A percentile compares a stretch with the other conserved stretches of the same genome.
Conservation (phyloP, 2,329 filamentous ascomycete species). For the Cercospora zeina region DNA sequence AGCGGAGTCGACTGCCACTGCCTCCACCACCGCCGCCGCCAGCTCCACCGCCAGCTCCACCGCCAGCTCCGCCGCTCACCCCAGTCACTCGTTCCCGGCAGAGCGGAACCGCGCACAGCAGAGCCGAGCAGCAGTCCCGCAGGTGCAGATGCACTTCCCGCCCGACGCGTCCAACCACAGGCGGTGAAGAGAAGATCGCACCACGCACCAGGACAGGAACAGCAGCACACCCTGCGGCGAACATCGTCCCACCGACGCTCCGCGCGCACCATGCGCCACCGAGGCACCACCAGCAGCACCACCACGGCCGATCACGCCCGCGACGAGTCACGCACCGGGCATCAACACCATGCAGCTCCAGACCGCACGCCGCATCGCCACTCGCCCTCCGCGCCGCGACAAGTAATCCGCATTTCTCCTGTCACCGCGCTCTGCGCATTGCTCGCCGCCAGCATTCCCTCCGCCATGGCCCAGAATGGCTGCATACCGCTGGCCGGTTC, state of each 20-base stretch:
- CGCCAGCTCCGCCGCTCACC: background rate
- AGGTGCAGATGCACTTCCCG: slow-evolving; percentile 12
- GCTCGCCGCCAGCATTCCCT: slow-evolving; percentile 31
- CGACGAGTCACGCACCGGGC: slow-evolving; percentile 22
- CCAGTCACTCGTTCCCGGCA: slow-evolving; percentile 15
- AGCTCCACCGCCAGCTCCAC: no score
- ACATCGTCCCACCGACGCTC: slow-evolving; percentile 4
- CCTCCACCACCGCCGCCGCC: background rate
- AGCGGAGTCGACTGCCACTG: background rate
- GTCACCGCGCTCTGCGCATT: slow-evolving; percentile 29
- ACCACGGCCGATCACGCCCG: slow-evolving; percentile 12
- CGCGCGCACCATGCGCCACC: slow-evolving; percentile 19
- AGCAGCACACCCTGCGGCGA: background rate
- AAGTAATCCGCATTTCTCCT: slow-evolving; percentile 22
- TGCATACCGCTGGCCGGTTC: slow-evolving; percentile 72
- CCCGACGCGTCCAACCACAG: slow-evolving; percentile 20
- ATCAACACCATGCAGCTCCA: slow-evolving; percentile 28
- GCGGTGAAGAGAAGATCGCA: slow-evolving; percentile 14
- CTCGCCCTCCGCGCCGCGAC: slow-evolving; percentile 9
- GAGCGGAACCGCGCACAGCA: background rate
- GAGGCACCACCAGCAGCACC: slow-evolving; percentile 13
- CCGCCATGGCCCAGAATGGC: slow-evolving; percentile 45
- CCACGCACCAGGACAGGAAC: no score
- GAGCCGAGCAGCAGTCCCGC: slow-evolving; percentile 6
- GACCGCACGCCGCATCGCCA: slow-evolving; percentile 16